Base-by-base conservation (phyloP, 2,329 filamentous ascomycete genomes). In the Hypoxylon sp. region DNA sequence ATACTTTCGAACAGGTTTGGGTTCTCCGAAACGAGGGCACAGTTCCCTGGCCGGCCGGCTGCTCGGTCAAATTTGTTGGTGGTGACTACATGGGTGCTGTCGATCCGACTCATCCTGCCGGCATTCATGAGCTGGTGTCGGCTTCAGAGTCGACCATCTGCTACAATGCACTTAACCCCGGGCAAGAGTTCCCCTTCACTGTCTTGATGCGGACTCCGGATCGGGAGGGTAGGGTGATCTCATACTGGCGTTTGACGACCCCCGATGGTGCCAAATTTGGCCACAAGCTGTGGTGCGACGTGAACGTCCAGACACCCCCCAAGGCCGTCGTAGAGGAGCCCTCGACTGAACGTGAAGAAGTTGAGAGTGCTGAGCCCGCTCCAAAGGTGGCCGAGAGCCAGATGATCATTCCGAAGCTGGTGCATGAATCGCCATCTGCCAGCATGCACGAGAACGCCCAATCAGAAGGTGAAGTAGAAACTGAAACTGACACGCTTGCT, bases 331-430 rank as follows among this genome's bases (percentile, higher is more conserved):
- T 91, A 69, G 43, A 14, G 3, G 38, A 62, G 19, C 11, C 62
- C 13, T 38, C 61, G n/a, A 49, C 32, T 7, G 66, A 76, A 51
- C 74, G 10, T 5, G 43, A 50, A 13, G 78, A 67, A 49, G 34
- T 70, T n/a, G 68, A 67, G 6, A 59, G 58, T 2, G 51, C 65
- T 13, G 55, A 63, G 5, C 50, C 61, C 17, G 51, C 59, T 2
- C 60, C 69, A 17, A 58, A 73, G 57, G 49, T 78, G 67, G 69
- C 70, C 53, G 72, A 74, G 68, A 93, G 90, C 80, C 89, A 90
- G 75, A 98, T 98, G 94, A 94, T 98, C 77, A 98, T 98, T 87
- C 96, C 96, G 67, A 97, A 92, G 80, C 87, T 98, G 41, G 94
- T 97, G 74, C 97, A 97, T 82, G 96, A 98, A 81, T 97, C 94